Base-by-base conservation (phyloP, 2,329 filamentous ascomycete genomes). In the Trichoderma sp. region DNA sequence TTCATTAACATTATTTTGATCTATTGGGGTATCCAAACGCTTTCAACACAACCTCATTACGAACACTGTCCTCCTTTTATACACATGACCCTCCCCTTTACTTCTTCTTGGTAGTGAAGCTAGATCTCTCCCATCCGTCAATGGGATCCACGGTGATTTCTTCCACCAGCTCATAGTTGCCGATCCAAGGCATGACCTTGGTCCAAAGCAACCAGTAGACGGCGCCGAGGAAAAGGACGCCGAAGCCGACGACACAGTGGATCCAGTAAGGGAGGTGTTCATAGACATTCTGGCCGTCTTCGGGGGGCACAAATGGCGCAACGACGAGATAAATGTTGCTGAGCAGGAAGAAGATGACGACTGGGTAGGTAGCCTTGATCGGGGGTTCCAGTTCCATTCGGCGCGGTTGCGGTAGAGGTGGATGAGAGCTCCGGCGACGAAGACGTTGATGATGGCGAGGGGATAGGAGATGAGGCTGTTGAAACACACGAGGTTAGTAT, bases 51-150 rank as follows among this genome's bases (percentile, higher is more conserved):
- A 29, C 67, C 35, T 41, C 35, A 71, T 62, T 35, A 41, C 27
- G 35, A 41, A 56, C 21, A 56, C 50, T 56, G n/a, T 56, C 35
- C 50, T 45, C 9, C 11, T 59, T 69, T 29, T 31, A 59, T 38
- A 14, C 1, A 11, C 14, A 69, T 11, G 29, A 5, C 35, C 41
- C 41, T n/a, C 5, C 35, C 31, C n/a, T 65, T 21, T 21, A 35
- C 1, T 63, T 35, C 29, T 24, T 63, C n/a, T 85, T 81, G 75
- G 81, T 85, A 2, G 85, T 82, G 79, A 92, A 91, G 3, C 89
- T 85, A 72, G 84, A 89, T 38, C 89, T 85, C 78, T 91, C 90
- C 91, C 91, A 93, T 2, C 91, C 91, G 80, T 93, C 91, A 59
- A 89, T 86, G 0, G 86, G 86, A 76, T 91, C 89, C 8, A 92